Evolutionary conservation across 2,329 filamentous ascomycete species (phyloP), one percentile per base, ranked within the genome.

Genomic region (Colletotrichum orchidophilum): DNA sequence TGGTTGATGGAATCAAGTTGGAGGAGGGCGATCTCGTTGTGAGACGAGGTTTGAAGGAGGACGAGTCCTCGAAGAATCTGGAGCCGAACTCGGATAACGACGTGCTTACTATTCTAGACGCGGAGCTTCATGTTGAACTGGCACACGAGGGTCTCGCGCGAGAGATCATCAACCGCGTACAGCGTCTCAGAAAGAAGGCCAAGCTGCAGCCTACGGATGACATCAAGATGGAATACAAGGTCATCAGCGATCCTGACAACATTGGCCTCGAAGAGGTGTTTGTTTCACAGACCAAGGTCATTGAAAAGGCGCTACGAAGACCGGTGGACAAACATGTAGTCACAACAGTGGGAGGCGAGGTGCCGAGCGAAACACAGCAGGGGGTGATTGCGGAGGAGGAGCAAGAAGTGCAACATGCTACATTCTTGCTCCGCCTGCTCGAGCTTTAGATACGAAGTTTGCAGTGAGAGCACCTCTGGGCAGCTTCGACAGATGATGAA

Each of bases 151-250:
- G 95, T 65, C 83, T 99, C 64, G 96, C 94, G 1, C 89, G 96
- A 77, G 96, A 98, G 82, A 92, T 99, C 74, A 93, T 99, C 85
- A 94, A 97, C 81, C 92, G 96, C 50, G 93, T 99, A 26, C 96
- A 99, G 83, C 90, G 94, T 75, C 86, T 98, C 73, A 91, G 96
- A 75, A 99, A 99, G 89, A 96, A 96, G 85, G 95, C 95, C 8
- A 94, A 94, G 0, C 86, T 99, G 63, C 90, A 95, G 74, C 91
- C 95, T 1, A 98, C 96, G 0, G 96, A 99, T 78, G 96, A 98
- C 78, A 92, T 99, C 73, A 94, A 93, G 83, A 97, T 99, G 93
- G 93, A 97, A 81, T 98, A 97, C 83, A 87, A 87, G 69, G 90
- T 98, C 5, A 83, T 97, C 59, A 87, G 90, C 8, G 95, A 97